phyloP scores from a whole-genome alignment of 495 filamentous ascomycete species.

The Trichoderma gamsii region DNA sequence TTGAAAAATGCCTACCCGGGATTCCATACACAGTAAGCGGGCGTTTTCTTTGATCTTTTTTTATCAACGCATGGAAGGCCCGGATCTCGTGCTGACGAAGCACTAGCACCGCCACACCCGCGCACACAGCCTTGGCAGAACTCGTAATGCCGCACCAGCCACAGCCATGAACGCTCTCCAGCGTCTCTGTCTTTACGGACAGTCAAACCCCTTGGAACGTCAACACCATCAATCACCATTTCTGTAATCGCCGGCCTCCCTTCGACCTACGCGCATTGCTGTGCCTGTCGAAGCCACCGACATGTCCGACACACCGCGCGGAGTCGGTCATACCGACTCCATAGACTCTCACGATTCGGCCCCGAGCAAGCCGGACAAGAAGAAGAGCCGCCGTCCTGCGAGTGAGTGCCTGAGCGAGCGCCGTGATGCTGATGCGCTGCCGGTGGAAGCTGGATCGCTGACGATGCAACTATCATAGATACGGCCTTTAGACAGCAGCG shows the following conservation, averaged over 20 bases:
- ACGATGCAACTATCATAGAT: slow-evolving; percentile 42
- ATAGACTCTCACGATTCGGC: slow-evolving; percentile 38
- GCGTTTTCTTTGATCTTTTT: too few species aligned
- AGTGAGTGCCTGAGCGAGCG: slow-evolving; percentile 47
- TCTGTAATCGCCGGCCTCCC: background rate
- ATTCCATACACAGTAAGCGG: too few species aligned
- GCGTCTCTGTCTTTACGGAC: background rate
- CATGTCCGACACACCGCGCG: slow-evolving; percentile 28
- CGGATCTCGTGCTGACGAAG: slow-evolving; percentile 2
- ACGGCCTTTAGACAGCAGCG: slow-evolving; percentile 90
- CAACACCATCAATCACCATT: background rate
- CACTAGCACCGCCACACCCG: slow-evolving; percentile 1
- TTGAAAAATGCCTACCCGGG: too few species aligned
- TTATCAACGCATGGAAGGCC: background rate
- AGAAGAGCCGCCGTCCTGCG: slow-evolving; percentile 77
- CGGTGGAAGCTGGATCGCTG: slow-evolving; percentile 15
- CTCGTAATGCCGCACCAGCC: slow-evolving; percentile 6
- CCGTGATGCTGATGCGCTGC: background rate
- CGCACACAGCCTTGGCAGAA: background rate
- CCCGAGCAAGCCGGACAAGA: slow-evolving; percentile 52
- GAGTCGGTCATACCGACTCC: slow-evolving; percentile 32
- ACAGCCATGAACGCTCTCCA: slow-evolving; percentile 3
- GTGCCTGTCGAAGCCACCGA: slow-evolving; percentile 12
- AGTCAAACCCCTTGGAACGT: slow-evolving; percentile 3
- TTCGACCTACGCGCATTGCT: background rate